phyloP scores from a whole-genome alignment of 148 eudicot species.

The Fagopyrum homotropicum region DNA sequence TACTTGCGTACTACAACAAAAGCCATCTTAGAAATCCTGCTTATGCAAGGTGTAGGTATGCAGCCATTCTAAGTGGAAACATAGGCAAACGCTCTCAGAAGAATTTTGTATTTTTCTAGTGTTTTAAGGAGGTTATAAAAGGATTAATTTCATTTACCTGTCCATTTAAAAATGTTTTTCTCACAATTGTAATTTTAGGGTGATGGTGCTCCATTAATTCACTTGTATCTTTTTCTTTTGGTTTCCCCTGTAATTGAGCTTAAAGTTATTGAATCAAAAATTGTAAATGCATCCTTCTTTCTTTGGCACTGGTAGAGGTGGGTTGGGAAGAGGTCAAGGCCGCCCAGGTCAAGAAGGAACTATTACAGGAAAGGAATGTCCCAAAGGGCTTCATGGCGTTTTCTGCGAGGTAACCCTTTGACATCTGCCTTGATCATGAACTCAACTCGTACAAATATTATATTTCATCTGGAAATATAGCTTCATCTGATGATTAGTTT shows the following conservation, averaged over 20 bases:
- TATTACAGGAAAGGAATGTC: constrained; percentile 83
- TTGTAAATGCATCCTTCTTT: neutral
- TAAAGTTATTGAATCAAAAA: neutral
- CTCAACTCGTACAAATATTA: neutral
- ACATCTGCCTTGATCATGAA: neutral
- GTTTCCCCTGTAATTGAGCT: neutral
- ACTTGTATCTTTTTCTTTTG: neutral
- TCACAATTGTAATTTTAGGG: neutral
- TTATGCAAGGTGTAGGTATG: constrained; percentile 4
- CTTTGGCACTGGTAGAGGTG: constrained; percentile 51
- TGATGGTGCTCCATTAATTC: neutral
- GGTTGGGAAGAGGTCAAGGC: constrained; percentile 64
- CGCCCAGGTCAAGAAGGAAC: constrained; percentile 81
- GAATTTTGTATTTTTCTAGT: neutral
- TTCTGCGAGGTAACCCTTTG: constrained; percentile 65
- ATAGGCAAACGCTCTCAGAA: neutral
- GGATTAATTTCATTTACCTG: neutral
- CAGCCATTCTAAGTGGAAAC: neutral
- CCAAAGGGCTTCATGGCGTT: constrained; percentile 82
- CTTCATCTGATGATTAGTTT: neutral
- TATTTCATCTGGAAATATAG: neutral
- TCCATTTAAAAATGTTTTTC: neutral
- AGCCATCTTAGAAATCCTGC: neutral
- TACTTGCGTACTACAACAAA: neutral
- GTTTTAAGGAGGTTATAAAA: neutral